Evolutionary conservation across 176 grass and related monocot species (phyloP), one percentile per base, ranked within the genome.

Genomic region (Paspalum vaginatum): DNA sequence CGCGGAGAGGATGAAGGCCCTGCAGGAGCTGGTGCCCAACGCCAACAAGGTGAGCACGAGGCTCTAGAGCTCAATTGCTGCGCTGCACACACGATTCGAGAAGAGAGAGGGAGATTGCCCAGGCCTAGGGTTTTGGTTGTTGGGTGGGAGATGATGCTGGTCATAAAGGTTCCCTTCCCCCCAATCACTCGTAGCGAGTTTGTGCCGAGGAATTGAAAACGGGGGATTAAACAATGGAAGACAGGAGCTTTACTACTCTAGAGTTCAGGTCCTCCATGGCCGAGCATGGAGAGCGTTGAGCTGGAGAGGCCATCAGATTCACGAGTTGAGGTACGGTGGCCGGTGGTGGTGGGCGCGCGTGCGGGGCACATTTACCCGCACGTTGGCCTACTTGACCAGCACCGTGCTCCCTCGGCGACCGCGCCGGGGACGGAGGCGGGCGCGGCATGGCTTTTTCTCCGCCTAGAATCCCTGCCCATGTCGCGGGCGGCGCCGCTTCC

Each of bases 1-100:
- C 65, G 95, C 95, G 20, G 95, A 98, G 81, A 84, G 95, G 88
- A 98, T 98, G 95, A 98, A 91, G 78, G 92, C 95, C 15, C 86
- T 98, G 12, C 95, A 98, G 65, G 95, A 98, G 47, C 54, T 98
- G 75, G 95, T 93, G 18, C 88, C 92, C 20, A 98, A 95, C 81
- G 88, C 95, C 60, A 98, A 98, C 79, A 98, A 98, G 95, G 95
- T 98, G 27, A 74, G 69, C 27, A 63, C 9, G 41, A 11, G 42
- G 42, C 14, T 11, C n/a, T n/a, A 9, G 24, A 62, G 27, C 1
- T 37, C 46, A 25, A 22, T 9, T n/a, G 27, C 16, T n/a, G 27
- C 16, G 16, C 43, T 8, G 11, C 27, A 7, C 13, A 52, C 9
- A n/a, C 21, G 17, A 17, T 54, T 61, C 60, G 55, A 27, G 55